Percentiles rank a stretch among this genome's conserved stretches.
These are phyloP conservation scores for Primulina eburnea DNA, from an alignment of 257 asterid species.

Conservation along the genomic window DNA sequence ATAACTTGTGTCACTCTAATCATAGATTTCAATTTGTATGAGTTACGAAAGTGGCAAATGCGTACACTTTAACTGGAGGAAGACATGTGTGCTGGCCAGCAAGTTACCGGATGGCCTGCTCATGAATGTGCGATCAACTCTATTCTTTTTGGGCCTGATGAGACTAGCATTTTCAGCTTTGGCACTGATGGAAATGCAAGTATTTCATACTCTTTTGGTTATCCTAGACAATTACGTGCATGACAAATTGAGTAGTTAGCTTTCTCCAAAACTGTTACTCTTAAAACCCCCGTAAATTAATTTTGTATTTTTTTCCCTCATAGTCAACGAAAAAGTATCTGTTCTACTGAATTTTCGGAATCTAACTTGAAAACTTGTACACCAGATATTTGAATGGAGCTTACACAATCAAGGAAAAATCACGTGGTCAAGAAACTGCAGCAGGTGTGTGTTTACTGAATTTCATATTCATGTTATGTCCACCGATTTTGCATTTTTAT, in stretches of 20 bases:
- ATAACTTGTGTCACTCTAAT: neutral
- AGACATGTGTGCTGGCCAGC: constrained; percentile 97
- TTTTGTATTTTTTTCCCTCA: constrained; percentile 1
- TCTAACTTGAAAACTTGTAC: constrained; percentile 30
- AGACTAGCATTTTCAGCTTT: constrained; percentile 93
- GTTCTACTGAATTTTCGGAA: constrained; percentile 21
- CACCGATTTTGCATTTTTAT: neutral
- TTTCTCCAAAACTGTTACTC: neutral
- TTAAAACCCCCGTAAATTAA: neutral
- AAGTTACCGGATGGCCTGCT: constrained; percentile 99
- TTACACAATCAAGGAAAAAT: constrained; percentile 94
- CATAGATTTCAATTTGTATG: constrained; percentile 6
- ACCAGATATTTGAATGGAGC: constrained; percentile 94
- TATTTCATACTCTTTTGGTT: constrained; percentile 26
- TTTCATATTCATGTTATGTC: constrained; percentile 13
- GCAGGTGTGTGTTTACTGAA: constrained; percentile 50
- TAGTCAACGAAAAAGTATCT: neutral
- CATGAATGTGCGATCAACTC: constrained; percentile 91
- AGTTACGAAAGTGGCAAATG: constrained; percentile 11
- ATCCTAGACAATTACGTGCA: constrained; percentile 21
- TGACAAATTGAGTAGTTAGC: constrained; percentile 18
- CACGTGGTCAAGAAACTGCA: constrained; percentile 82
- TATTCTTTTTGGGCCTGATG: constrained; percentile 82
- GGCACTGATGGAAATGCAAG: constrained; percentile 92
- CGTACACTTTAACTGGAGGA: constrained; percentile 43